These are phyloP conservation scores for Lactifluus volemus DNA, from an alignment of 768 basidiomycete species.

Conservation along the genomic window DNA sequence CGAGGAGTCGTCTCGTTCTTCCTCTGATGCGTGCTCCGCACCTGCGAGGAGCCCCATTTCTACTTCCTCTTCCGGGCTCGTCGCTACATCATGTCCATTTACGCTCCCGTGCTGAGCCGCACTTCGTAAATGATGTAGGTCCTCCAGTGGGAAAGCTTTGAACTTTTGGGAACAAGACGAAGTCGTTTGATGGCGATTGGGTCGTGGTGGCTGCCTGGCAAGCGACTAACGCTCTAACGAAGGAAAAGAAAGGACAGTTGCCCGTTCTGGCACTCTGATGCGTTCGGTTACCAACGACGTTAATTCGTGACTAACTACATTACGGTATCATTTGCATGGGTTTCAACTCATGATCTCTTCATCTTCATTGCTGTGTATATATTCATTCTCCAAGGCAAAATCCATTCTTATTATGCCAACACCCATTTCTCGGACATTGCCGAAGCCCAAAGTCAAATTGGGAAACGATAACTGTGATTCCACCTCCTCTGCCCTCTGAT, in stretches of 20 bases:
- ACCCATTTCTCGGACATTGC: too few relatives aligned
- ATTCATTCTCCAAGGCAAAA: too few relatives aligned
- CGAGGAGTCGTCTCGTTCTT: neutral
- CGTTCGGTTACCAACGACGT: neutral
- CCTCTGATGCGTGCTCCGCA: constrained; percentile 12
- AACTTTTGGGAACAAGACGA: neutral
- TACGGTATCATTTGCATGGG: too few relatives aligned
- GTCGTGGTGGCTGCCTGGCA: neutral
- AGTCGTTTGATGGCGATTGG: neutral
- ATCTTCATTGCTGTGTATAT: too few relatives aligned
- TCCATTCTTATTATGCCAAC: too few relatives aligned
- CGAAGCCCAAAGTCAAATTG: too few relatives aligned
- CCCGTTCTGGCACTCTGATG: too few relatives aligned
- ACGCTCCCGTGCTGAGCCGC: neutral
- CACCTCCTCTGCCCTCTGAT: too few relatives aligned
- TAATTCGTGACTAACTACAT: neutral
- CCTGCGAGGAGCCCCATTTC: constrained; percentile 21
- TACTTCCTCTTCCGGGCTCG: constrained; percentile 18
- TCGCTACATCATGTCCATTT: neutral
- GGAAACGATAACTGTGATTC: too few relatives aligned
- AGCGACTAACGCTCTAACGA: neutral
- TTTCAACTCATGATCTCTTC: too few relatives aligned
- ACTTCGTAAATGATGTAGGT: constrained; percentile 7
- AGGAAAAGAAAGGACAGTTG: neutral
- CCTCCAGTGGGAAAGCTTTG: constrained; percentile 5